Conservation (phyloP, 441 rosid species). For the Bocquillonia castaneifolia region DNA sequence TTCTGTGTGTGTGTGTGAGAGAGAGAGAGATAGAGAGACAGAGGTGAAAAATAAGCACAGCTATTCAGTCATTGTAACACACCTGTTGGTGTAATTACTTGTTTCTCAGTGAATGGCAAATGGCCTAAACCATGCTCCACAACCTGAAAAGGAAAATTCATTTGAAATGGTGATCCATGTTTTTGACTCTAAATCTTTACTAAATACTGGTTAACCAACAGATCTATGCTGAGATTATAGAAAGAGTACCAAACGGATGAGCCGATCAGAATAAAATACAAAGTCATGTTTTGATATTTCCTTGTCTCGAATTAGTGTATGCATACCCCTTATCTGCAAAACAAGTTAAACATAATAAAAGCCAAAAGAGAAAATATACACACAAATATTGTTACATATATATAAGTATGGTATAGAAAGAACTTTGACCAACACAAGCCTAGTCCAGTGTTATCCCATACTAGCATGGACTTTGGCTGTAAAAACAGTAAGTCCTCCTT, state of each 20-base stretch:
- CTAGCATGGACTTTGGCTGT: background rate
- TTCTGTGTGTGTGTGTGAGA: background rate
- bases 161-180: constrained; percentile 14
- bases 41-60: background rate
- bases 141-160: constrained; percentile 50
- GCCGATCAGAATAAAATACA: constrained; percentile 91
- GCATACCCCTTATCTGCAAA: constrained; percentile 95
- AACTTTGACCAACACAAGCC: constrained; percentile 11
- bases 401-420: background rate
- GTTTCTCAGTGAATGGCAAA: constrained; percentile 93
- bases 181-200: background rate
- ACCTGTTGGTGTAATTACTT: constrained; percentile 95
- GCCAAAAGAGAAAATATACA: background rate
- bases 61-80: constrained; percentile 20
- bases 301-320: constrained; percentile 85
- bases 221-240: constrained; percentile 14
- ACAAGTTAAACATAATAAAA: constrained; percentile 13
- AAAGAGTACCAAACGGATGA: constrained; percentile 74
- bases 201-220: constrained; percentile 1
- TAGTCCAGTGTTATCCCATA: background rate
- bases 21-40: background rate
- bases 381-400: background rate
- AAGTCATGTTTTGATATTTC: constrained; percentile 93
- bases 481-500: background rate
- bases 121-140: constrained; percentile 98